A percentile compares a stretch with the other conserved stretches of the same genome.
Evolutionary conservation across 2,329 filamentous ascomycete species (phyloP).

Genomic region (Colletotrichum camelliae): DNA sequence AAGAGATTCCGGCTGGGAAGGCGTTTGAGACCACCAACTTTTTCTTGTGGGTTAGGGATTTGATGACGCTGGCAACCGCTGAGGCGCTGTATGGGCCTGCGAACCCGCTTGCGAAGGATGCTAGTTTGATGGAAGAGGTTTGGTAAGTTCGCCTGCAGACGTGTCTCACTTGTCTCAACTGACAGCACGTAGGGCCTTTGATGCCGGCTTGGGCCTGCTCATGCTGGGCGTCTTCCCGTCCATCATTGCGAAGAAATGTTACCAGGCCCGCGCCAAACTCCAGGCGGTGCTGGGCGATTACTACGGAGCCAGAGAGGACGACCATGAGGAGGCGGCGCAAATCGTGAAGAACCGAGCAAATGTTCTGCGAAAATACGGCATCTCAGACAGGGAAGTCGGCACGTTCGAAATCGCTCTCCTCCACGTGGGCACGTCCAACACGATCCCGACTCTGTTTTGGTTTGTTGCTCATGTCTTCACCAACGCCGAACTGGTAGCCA

Average conservation of each 20-base stretch:
- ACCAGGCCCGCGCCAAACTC: slow-evolving; percentile 27
- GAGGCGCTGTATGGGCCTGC: slow-evolving; percentile 46
- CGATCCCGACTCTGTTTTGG: slow-evolving; percentile 44
- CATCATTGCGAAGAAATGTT: slow-evolving; percentile 34
- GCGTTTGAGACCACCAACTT: slow-evolving; percentile 30
- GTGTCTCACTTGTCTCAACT: neutral
- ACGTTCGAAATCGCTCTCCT: slow-evolving; percentile 34
- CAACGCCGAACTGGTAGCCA: slow-evolving; percentile 27
- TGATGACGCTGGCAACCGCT: slow-evolving; percentile 42
- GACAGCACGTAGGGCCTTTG: neutral
- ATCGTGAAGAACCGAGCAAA: slow-evolving; percentile 33
- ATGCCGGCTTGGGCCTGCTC: neutral
- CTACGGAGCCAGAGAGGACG: slow-evolving; percentile 32
- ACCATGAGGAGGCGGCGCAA: slow-evolving; percentile 29
- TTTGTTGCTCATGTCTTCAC: slow-evolving; percentile 33
- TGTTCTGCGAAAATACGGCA: slow-evolving; percentile 30
- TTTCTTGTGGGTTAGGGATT: slow-evolving; percentile 41
- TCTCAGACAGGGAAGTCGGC: slow-evolving; percentile 31
- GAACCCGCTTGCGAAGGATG: slow-evolving; percentile 43
- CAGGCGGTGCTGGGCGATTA: slow-evolving; percentile 33
- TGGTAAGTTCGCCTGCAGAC: slow-evolving; percentile 25
- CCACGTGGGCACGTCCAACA: slow-evolving; percentile 35
- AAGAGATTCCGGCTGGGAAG: slow-evolving; percentile 27
- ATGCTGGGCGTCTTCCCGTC: slow-evolving; percentile 33
- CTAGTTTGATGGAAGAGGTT: slow-evolving; percentile 36